Evolutionary conservation across 2,329 filamentous ascomycete species (phyloP).

Genomic region (Cordyceps cateniannulata): DNA sequence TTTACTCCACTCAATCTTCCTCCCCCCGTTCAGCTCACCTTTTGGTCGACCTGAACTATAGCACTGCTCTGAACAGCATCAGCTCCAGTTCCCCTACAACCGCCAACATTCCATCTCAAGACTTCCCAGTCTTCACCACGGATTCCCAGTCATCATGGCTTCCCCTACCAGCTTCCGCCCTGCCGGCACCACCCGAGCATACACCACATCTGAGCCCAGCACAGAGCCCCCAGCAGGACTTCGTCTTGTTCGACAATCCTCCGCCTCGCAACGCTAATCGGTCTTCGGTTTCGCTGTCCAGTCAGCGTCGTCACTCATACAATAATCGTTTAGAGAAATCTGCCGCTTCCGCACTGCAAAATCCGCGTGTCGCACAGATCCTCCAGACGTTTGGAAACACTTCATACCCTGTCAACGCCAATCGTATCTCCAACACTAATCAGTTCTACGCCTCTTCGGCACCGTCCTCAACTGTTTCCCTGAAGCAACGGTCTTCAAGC

Average conservation of each 20-base stretch:
- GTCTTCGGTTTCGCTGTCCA: constrained; percentile 32
- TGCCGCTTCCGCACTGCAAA: constrained; percentile 37
- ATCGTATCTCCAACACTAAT: constrained; percentile 52
- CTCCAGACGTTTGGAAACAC: constrained; percentile 52
- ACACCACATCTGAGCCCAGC: constrained; percentile 46
- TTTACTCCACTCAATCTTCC: constrained; percentile 41
- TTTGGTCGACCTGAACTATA: constrained; percentile 63
- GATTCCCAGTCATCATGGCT: constrained; percentile 76
- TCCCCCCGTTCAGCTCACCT: constrained; percentile 41
- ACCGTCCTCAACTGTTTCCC: constrained; percentile 51
- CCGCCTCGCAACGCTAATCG: constrained; percentile 31
- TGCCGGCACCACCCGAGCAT: constrained; percentile 56
- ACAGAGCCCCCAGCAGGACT: constrained; percentile 57
- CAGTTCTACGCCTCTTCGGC: constrained; percentile 64
- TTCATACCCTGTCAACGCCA: constrained; percentile 47
- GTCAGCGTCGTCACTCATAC: constrained; percentile 39
- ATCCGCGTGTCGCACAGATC: constrained; percentile 53
- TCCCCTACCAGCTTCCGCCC: constrained; percentile 60
- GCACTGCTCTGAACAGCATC: constrained; percentile 51
- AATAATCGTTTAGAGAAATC: constrained; percentile 39
- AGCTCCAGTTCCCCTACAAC: constrained; percentile 51
- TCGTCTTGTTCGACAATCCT: constrained; percentile 65
- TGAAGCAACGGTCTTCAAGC: constrained; percentile 47
- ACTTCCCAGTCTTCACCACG: constrained; percentile 75
- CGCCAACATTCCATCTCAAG: constrained; percentile 57